Base-by-base conservation (phyloP, 2,329 filamentous ascomycete genomes). In the Colletotrichum plurivorum region DNA sequence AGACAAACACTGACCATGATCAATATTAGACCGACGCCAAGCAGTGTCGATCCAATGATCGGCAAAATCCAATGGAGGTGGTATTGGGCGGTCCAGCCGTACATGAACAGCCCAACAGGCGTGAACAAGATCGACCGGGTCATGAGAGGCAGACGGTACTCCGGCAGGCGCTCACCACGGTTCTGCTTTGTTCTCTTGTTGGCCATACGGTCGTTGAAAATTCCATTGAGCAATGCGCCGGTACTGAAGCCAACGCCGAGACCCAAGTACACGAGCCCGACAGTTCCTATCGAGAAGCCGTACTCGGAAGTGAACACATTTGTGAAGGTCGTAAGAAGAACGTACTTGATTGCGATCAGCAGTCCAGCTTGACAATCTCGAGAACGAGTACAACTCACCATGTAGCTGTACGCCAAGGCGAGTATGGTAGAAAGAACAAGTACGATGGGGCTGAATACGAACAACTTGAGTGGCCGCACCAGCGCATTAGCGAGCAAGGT, bases 191-290 rank as follows among this genome's bases (percentile, higher is more conserved):
- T 56, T 12, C 53, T 25, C 13, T 41, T 39, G 36, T 56, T 56
- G 53, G 53, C 53, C 36, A 56, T 56, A 8, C 36, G 53, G 20
- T 56, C 53, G 4, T 56, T 56, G 36, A 56, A 56, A 5, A 56
- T n/a, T 41, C 53, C 53, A 13, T 56, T 55, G 51, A 22, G 46
- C n/a, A 56, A 31, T 20, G 27, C 53, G 22, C 41, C 52, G 18
- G 48, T 49, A 7, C 20, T 62, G 72, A 43, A 43, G 12, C 41
- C 41, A 5, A 43, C 41, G 16, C 41, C 41, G 13, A 43, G 41
- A 5, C 41, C 41, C 13, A 43, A 12, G 16, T 43, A 43, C 9
- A 43, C 41, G 41, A 43, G 41, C 2, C 41, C 41, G 12, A 43
- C 41, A 15, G 9, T 43, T 13, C 41, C 41, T 16, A 43, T 13